phyloP scores from a whole-genome alignment of 2,329 filamentous ascomycete species.

The Emergomyces africanus region DNA sequence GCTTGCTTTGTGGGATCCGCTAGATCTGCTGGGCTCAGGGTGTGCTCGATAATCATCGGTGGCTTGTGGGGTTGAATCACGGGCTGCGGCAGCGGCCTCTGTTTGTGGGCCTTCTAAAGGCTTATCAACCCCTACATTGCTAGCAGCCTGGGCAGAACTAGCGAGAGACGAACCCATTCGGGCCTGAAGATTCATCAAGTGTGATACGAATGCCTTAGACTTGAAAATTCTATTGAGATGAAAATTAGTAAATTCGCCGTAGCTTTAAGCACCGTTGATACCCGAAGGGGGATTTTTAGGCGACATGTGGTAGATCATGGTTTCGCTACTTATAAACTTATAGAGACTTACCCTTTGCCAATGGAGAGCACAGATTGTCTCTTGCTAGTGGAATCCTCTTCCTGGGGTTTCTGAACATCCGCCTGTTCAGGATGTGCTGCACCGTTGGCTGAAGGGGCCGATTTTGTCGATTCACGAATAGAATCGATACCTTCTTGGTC shows the following conservation, averaged over 20 bases:
- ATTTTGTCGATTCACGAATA: slow-evolving; percentile 25
- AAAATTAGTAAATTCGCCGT: neutral
- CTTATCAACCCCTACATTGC: neutral
- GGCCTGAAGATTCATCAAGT: neutral
- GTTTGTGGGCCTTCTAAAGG: neutral
- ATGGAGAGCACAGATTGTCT: neutral
- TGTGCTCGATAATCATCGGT: neutral
- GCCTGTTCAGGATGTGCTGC: neutral
- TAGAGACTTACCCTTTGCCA: neutral
- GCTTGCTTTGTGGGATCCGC: neutral
- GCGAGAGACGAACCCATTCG: neutral
- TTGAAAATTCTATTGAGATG: neutral
- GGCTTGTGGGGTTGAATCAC: neutral
- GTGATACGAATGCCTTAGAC: neutral
- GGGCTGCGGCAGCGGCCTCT: neutral
- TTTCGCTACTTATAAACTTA: too few species aligned
- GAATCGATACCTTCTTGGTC: slow-evolving; percentile 5
- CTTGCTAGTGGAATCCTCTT: neutral
- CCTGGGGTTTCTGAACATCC: neutral
- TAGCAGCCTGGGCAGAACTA: neutral
- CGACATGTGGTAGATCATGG: neutral
- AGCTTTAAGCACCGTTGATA: neutral
- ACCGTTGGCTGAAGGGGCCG: slow-evolving; percentile 10
- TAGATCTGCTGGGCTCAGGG: neutral
- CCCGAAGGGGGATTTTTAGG: too few species aligned